Evolutionary conservation across 495 filamentous ascomycete genomes (phyloP), one percentile per base, ranked within the genome.

Genomic region (Sordaria brevicollis): DNA sequence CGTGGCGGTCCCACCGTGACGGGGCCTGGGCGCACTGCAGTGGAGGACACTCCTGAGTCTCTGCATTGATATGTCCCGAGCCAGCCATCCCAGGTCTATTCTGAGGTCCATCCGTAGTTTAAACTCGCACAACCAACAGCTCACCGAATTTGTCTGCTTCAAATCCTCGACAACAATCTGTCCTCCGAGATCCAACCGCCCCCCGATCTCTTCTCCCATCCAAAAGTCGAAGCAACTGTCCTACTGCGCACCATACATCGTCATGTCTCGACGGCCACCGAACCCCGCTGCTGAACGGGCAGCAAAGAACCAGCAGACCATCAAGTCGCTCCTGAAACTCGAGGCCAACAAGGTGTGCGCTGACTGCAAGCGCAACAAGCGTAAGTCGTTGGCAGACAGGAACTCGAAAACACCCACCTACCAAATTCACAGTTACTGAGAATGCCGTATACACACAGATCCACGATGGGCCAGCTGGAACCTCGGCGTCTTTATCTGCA

Each of bases 401-500:
- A 25, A n/a, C 29, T 34, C 25, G 13, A 25, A 34, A 11, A 21
- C 29, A 54, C 21, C 25, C 69, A 21, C 4, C 21, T 25, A 43
- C 19, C 71, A 65, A 65, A 65, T 13, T 31, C 67, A 34, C 35
- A 70, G 72, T 78, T 65, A 80, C 71, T 41, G 11, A 13, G 25
- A 31, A 31, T 17, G 54, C 41, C 25, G 25, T 6, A 33, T 31
- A 31, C 25, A 65, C 66, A 35, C 77, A 96, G 93, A 96, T 82
- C 96, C 95, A 71, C 88, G 96, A 90, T 99, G 95, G 95, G 95
- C 96, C 3, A 96, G 92, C 74, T 98, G 95, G 94, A 97, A 97
- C 77, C 80, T 97, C 67, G 94, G 94, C 67, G 89, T 98, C 74
- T 99, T 99, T 77, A 83, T 99, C 73, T 99, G 95, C 81, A 98